Evolutionary conservation across 441 rosid genomes (phyloP), one percentile per base, ranked within the genome.

Genomic region (Erysimum cheiri): DNA sequence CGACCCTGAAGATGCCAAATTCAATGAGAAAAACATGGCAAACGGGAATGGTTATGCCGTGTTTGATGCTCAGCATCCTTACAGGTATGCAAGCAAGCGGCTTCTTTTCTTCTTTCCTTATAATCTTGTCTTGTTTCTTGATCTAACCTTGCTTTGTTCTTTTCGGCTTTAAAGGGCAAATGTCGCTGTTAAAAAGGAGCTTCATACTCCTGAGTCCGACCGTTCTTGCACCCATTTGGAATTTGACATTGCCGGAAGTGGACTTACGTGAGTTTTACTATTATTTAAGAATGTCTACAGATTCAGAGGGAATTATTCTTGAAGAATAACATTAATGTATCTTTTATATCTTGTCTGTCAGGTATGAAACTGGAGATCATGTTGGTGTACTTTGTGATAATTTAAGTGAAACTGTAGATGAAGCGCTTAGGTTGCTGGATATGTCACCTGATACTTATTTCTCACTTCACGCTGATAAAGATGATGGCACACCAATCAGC

Each of bases 191-290:
- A 90, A 85, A 76, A 92, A 75, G 75, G 99, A 95, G 82, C 96
- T 95, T 77, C 99, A 95, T 69, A 77, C 92, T 58, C 85, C 92
- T 50, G 87, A 73, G 64, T 95, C 99, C 70, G 98, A 92, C 70
- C 99, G 99, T 63, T 95, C 98, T 32, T 95, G 99, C 85, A 95
- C 86, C 66, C 99, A 95, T 83, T 75, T 95, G 85, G 99, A 95
- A 76, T 92, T 95, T 77, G 97, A 95, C 81, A 95, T 92, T 61
- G 81, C 88, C 14, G 93, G 93, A 75, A 89, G 92, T 37, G 93
- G 91, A 71, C 84, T 90, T 12, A 64, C 77, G 99, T 95, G 84
- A 87, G 98, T 86, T 67, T 54, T 58, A 68, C 50, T 62, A 41
- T 8, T 15, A 26, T 19, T 49, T 17, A 39, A 56, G 11, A 70